Base-by-base conservation (phyloP, 768 basidiomycete species). In the Xerocomus potaroensis region DNA sequence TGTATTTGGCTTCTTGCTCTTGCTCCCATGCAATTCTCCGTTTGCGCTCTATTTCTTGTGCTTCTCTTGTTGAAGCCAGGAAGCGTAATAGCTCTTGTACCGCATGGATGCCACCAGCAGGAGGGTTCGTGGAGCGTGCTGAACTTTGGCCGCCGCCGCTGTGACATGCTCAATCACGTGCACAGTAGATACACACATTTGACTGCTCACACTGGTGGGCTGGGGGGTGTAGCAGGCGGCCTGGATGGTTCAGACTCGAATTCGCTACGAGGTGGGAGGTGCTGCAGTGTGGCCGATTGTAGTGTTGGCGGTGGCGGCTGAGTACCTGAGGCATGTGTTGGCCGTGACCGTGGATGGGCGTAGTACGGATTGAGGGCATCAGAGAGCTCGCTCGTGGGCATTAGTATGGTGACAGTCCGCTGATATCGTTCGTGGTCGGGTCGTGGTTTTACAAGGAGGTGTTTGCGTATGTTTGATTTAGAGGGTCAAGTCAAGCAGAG, bases 361-460 rank as follows among this genome's bases (percentile, higher is more conserved):
- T 77, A 72, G 59, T 80, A 71, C 10, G 85, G 85, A 63, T 88
- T 89, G 57, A 89, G 80, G 5, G 87, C 87, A 60, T 89, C 80
- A 8, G 82, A 83, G 47, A 89, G 79, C 65, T 88, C 84, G 70
- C 84, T 88, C 49, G 79, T 75, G 56, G 76, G 70, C 82, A 83
- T 83, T 11, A 43, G 27, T n/a, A n/a, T n/a, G n/a, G n/a, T n/a
- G n/a, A n/a, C n/a, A n/a, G n/a, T n/a, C n/a, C n/a, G n/a, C n/a
- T n/a, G n/a, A n/a, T n/a, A n/a, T n/a, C n/a, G n/a, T n/a, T n/a
- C n/a, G n/a, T n/a, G n/a, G n/a, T n/a, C n/a, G n/a, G n/a, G n/a
- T n/a, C n/a, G n/a, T 34, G 33, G 41, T 30, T 32, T 40, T 35
- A 34, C 29, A 6, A 27, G n/a, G 46, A 35, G 30, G 30, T 69